Evolutionary conservation across 331 rosid genomes (phyloP).

Genomic region (Quercus tomentella): DNA sequence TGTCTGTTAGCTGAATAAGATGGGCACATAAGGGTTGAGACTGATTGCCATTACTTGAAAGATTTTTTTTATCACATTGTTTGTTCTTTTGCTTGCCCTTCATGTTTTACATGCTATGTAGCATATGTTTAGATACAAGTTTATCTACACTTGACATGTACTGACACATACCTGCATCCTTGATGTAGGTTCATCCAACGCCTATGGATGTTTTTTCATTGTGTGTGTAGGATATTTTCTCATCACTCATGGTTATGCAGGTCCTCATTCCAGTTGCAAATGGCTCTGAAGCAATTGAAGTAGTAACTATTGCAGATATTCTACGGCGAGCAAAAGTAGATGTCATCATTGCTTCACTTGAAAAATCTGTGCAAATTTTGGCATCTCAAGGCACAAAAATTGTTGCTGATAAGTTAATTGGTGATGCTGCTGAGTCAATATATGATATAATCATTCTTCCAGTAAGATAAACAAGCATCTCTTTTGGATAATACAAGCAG

Average conservation of each 20-base stretch:
- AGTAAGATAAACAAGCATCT: slow-evolving; percentile 37
- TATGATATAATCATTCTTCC: slow-evolving; percentile 87
- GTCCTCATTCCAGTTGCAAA: slow-evolving; percentile 87
- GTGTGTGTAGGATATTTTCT: background rate
- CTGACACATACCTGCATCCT: background rate
- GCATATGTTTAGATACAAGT: background rate
- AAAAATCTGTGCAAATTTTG: slow-evolving; percentile 52
- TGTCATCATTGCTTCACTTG: slow-evolving; percentile 82
- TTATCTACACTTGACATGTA: background rate
- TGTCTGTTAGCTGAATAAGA: background rate
- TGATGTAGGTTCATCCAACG: background rate
- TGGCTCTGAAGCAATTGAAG: slow-evolving; percentile 88
- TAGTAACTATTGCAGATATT: slow-evolving; percentile 75
- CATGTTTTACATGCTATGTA: background rate
- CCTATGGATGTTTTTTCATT: background rate
- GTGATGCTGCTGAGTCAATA: slow-evolving; percentile 60
- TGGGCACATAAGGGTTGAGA: background rate
- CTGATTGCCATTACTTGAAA: background rate
- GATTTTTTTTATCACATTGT: background rate
- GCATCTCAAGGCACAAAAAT: slow-evolving; percentile 72
- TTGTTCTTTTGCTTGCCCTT: background rate
- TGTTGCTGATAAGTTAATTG: slow-evolving; percentile 68
- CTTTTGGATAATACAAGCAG: background rate
- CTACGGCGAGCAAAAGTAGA: slow-evolving; percentile 82
- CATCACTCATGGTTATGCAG: slow-evolving; percentile 31